Base-by-base conservation (phyloP, 345 rosid genomes). In the Euphorbia pulcherrima region DNA sequence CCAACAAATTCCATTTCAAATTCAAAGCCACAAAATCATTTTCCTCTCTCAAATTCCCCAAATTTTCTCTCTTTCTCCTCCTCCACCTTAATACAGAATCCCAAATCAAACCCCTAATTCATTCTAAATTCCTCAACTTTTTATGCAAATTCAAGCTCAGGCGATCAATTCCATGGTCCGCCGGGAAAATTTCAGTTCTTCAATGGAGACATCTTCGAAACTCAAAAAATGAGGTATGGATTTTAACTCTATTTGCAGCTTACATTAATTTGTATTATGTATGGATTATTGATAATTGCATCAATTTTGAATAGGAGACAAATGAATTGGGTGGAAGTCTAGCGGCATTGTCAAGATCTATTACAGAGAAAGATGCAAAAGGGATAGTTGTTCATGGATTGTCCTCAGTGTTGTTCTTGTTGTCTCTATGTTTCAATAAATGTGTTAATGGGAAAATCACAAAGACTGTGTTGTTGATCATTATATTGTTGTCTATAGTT, bases 31-130 rank as follows among this genome's bases (percentile, higher is more conserved):
- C 51, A 9, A 70, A 41, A 24, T 35, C 21, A 20, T 27, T 58
- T 52, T 63, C 80, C 62, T 27, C 76, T 5, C 68, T 69, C 67
- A 77, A 72, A 0, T 40, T 72, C 52, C 64, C 72, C 28, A 74
- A 68, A 17, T 57, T 77, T 48, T 75, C 83, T 1, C 62, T 82
- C 60, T 57, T 74, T 27, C 69, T 82, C 48, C 33, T 75, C 52
- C 71, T 82, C 70, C 68, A 37, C 5, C 30, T 77, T 53, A 65
- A 71, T 54, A 48, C 82, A 35, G 72, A 75, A 3, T 54, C 76
- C 6, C 28, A 20, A 35, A 35, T 18, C 67, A 35, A 26, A 68
- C 63, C 2, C 44, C 46, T 28, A 24, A 56, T 44, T 46, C 44
- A 12, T 62, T 77, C 80, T 35, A 80, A 40, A 63, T 29, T 75